These are phyloP conservation scores for Orychophragmus violaceus DNA, from an alignment of 345 rosid genomes.

Conservation along the genomic window DNA sequence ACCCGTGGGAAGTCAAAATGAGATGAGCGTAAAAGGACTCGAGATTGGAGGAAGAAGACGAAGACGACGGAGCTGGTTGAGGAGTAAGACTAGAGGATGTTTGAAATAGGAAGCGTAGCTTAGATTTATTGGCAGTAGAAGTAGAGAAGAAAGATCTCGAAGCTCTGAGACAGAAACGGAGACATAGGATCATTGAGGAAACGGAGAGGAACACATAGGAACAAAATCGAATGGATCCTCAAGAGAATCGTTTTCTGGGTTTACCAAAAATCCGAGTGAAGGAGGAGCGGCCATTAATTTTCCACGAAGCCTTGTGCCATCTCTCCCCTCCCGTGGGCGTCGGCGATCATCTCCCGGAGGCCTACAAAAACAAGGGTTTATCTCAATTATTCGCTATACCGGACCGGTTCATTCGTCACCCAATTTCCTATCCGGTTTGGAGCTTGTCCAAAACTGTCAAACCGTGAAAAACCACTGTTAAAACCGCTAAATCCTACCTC, in stretches of 20 bases:
- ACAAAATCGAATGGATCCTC: slow-evolving; percentile 18
- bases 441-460: background rate
- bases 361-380: slow-evolving; percentile 23
- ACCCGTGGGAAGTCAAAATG: slow-evolving; percentile 36
- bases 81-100: slow-evolving; percentile 25
- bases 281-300: slow-evolving; percentile 33
- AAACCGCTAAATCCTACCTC: background rate
- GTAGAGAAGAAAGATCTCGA: slow-evolving; percentile 46
- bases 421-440: background rate
- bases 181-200: slow-evolving; percentile 59
- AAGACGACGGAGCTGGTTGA: background rate
- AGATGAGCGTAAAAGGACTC: slow-evolving; percentile 43
- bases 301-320: slow-evolving; percentile 27
- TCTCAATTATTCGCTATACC: slow-evolving; percentile 11
- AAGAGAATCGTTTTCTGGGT: background rate
- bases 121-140: slow-evolving; percentile 17
- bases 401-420: background rate
- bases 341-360: slow-evolving; percentile 31
- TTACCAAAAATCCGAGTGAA: background rate
- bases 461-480: background rate
- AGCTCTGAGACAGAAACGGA: slow-evolving; percentile 41
- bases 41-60: background rate
- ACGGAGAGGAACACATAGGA: slow-evolving; percentile 30
- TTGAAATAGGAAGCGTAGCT: slow-evolving; percentile 35
- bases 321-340: slow-evolving; percentile 23